These are phyloP conservation scores for Diaporthe longicolla DNA, from an alignment of 2,329 filamentous ascomycete genomes.

Conservation along the genomic window DNA sequence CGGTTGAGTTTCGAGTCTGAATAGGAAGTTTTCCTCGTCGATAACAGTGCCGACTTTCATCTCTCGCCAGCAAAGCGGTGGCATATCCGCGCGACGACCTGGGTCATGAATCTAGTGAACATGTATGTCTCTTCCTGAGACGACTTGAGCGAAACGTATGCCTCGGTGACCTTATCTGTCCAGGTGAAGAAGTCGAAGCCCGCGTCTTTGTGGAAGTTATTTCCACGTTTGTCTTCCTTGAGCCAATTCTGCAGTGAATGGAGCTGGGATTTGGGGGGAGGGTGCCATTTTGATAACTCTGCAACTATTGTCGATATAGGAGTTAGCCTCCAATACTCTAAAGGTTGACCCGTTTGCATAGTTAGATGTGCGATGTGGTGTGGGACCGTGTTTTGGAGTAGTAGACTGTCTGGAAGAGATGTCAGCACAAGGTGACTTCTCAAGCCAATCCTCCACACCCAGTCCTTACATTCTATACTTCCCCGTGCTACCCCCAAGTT, in stretches of 20 bases:
- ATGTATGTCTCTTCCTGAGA: background rate
- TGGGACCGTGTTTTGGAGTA: background rate
- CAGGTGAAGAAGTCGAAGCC: background rate
- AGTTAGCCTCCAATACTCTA: too few species aligned
- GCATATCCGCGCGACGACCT: background rate
- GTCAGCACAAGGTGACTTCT: background rate
- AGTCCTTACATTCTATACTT: background rate
- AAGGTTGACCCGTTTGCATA: background rate
- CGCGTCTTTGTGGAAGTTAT: background rate
- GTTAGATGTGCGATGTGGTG: background rate
- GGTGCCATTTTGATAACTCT: background rate
- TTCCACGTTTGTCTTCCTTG: background rate
- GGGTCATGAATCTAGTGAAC: constrained; percentile 1
- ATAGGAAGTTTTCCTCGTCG: background rate
- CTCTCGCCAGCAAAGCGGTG: background rate
- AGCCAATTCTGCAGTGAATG: background rate
- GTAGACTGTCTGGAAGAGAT: background rate
- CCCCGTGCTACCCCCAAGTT: background rate
- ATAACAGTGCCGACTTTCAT: background rate
- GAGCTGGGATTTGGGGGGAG: background rate
- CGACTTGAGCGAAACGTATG: background rate
- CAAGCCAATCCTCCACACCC: background rate
- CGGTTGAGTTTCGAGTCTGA: constrained; percentile 3
- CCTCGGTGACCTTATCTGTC: background rate
- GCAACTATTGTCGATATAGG: background rate